Conservation (phyloP, 352 stramenopile species). For the Phytophthora vignae region DNA sequence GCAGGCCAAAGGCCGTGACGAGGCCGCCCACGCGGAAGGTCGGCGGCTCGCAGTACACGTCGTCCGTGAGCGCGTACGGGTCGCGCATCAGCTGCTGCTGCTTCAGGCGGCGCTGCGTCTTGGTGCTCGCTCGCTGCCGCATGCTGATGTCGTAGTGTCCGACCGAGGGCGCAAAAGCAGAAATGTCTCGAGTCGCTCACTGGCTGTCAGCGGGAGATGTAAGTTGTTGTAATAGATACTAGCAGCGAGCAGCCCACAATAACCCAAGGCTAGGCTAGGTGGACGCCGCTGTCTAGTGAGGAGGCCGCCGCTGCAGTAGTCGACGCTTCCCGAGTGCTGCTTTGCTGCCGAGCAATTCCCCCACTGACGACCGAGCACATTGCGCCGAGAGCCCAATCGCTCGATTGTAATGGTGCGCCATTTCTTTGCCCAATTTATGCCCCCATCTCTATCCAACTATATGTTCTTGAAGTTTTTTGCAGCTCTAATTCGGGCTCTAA, state of each 20-base stretch:
- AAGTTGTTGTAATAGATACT: constrained; percentile 25
- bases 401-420: constrained; percentile 19
- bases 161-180: not conserved
- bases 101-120: constrained; percentile 40
- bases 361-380: constrained; percentile 29
- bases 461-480: not conserved
- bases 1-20: constrained; percentile 41
- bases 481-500: too few species aligned
- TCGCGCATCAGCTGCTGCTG: constrained; percentile 38
- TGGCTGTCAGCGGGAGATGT: not conserved
- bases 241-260: constrained; percentile 16
- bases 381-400: constrained; percentile 31
- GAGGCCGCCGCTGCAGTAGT: constrained; percentile 22
- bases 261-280: not conserved
- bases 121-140: constrained; percentile 41
- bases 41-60: constrained; percentile 30
- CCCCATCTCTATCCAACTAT: not conserved
- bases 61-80: constrained; percentile 38
- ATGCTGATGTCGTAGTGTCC: constrained; percentile 12
- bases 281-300: constrained; percentile 36
- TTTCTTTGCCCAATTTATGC: constrained; percentile 26
- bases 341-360: constrained; percentile 30
- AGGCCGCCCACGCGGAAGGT: constrained; percentile 51
- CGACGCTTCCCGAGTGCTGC: constrained; percentile 22
- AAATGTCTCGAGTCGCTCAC: constrained; percentile 14